Percentiles rank a stretch among this genome's conserved stretches.
These are phyloP conservation scores for Ophiosphaerella narmari DNA, from an alignment of 2,329 filamentous ascomycete genomes.

Conservation along the genomic window DNA sequence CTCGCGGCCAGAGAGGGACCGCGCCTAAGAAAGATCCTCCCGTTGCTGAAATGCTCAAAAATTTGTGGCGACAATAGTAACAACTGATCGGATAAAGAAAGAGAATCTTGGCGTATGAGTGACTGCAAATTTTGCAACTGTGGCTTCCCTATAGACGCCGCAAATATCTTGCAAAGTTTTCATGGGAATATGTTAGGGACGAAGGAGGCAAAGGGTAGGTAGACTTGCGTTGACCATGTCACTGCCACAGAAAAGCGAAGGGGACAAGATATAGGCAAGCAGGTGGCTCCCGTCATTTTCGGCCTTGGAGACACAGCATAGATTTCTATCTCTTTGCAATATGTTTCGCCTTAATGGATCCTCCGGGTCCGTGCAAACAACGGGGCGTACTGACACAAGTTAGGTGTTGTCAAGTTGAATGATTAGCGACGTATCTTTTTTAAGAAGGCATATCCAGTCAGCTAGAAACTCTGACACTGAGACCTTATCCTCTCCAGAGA, in stretches of 20 bases:
- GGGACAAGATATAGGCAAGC: conserved; percentile 2
- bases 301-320: conserved; percentile 13
- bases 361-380: neutral
- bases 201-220: no score
- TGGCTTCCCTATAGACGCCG: conserved; percentile 2
- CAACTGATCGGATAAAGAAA: neutral
- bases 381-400: no score
- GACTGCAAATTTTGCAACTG: conserved; percentile 2
- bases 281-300: conserved; percentile 1
- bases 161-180: no score
- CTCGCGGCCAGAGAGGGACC: neutral
- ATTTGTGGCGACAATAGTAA: conserved; percentile 8
- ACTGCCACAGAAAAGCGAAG: conserved; percentile 3
- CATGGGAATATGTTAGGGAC: no score
- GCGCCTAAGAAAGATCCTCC: conserved; percentile 11
- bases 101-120: neutral
- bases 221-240: neutral
- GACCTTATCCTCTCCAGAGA: no score
- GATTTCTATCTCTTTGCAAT: conserved; percentile 14
- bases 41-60: conserved; percentile 17
- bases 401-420: no score
- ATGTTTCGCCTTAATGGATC: conserved; percentile 2
- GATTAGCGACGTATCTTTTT: no score
- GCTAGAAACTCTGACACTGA: no score
- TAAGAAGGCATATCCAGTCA: no score